Evolutionary conservation across 192 early-diverging fungal genomes (phyloP).

Genomic region (Coemansia sp.): DNA sequence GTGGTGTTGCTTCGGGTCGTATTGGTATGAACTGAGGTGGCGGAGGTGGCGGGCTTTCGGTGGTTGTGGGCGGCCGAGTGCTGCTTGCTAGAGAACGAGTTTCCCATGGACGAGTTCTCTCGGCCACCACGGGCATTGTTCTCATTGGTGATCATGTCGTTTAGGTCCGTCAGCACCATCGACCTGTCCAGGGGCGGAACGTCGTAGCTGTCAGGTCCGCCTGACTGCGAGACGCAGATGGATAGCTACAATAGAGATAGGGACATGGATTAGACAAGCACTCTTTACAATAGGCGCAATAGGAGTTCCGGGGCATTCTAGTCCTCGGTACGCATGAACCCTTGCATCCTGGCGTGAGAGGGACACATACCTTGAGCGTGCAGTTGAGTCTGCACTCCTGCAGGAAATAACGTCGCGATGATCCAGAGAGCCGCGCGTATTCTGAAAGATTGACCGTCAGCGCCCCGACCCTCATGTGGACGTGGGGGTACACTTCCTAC

Average conservation of each 20-base stretch:
- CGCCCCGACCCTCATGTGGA: constrained; percentile 58
- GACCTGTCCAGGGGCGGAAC: constrained; percentile 48
- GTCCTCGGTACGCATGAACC: not conserved
- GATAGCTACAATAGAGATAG: constrained; percentile 42
- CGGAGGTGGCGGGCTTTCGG: constrained; percentile 25
- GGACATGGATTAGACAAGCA: constrained; percentile 3
- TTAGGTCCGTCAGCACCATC: constrained; percentile 55
- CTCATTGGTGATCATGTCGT: constrained; percentile 52
- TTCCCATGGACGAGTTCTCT: constrained; percentile 43
- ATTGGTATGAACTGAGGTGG: constrained; percentile 37
- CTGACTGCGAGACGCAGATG: constrained; percentile 34
- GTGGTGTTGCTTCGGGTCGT: constrained; percentile 49
- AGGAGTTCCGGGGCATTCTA: not conserved
- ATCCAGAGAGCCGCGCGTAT: constrained; percentile 62
- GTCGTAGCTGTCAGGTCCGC: constrained; percentile 35
- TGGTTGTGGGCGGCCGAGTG: constrained; percentile 27
- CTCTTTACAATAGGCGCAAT: constrained; percentile 1
- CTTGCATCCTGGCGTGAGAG: not conserved
- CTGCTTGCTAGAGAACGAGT: constrained; percentile 44
- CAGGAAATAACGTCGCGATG: constrained; percentile 62
- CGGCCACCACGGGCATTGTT: constrained; percentile 24
- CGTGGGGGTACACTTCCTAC: constrained; percentile 56
- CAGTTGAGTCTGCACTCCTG: constrained; percentile 80
- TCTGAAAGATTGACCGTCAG: constrained; percentile 81
- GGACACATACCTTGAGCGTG: constrained; percentile 67